Conservation (phyloP, 768 basidiomycete genomes). For the Tubosaeta sp. region DNA sequence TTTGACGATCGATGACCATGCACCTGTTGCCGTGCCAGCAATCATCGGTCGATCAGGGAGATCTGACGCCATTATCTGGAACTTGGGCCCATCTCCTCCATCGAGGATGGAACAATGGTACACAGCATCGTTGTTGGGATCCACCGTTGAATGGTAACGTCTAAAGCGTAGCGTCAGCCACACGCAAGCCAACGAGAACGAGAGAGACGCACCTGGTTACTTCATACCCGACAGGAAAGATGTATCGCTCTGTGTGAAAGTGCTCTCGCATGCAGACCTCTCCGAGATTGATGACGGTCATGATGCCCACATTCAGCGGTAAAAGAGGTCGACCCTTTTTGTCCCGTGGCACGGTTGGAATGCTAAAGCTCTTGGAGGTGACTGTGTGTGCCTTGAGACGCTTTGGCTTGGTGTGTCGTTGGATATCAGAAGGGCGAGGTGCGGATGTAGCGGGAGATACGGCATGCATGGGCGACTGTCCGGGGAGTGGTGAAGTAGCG, state of each 20-base stretch:
- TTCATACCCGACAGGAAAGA: conserved; percentile 85
- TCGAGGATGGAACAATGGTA: conserved; percentile 84
- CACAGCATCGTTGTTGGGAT: conserved; percentile 61
- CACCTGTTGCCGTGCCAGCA: conserved; percentile 84
- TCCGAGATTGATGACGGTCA: conserved; percentile 75
- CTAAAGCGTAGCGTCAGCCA: conserved; percentile 33
- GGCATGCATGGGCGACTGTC: conserved; percentile 17
- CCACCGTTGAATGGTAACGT: conserved; percentile 73
- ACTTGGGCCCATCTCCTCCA: conserved; percentile 81
- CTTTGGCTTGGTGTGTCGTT: conserved; percentile 62
- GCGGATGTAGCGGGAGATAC: conserved; percentile 17
- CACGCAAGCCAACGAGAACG: neutral
- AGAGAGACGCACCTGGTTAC: conserved; percentile 57
- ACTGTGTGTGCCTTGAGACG: conserved; percentile 79
- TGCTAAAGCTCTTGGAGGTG: conserved; percentile 69
- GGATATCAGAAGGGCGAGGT: conserved; percentile 27
- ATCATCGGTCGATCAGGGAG: conserved; percentile 66
- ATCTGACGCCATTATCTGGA: conserved; percentile 76
- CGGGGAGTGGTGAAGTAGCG: conserved; percentile 18
- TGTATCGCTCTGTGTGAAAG: conserved; percentile 85
- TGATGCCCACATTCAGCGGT: conserved; percentile 81
- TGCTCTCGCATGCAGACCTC: conserved; percentile 78
- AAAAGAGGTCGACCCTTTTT: conserved; percentile 65
- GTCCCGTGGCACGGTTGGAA: conserved; percentile 76
- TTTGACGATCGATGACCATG: conserved; percentile 81